These are phyloP conservation scores for Dichotomocladium elegans DNA, from an alignment of 371 early-diverging fungal genomes.

Conservation along the genomic window DNA sequence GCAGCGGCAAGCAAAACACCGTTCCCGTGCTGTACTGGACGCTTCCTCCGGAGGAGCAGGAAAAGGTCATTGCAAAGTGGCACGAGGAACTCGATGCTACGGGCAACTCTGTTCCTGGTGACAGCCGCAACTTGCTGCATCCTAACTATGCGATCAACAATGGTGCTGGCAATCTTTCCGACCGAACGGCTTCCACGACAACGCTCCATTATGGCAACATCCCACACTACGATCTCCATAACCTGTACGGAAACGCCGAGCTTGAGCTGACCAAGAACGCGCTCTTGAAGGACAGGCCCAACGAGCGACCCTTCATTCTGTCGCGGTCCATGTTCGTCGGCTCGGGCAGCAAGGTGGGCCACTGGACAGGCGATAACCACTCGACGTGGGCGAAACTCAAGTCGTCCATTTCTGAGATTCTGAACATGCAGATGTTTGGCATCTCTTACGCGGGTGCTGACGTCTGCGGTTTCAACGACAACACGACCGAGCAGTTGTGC, in stretches of 20 bases:
- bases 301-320: slow-evolving; percentile 65
- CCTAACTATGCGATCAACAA: slow-evolving; percentile 42
- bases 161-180: slow-evolving; percentile 39
- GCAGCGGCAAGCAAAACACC: slow-evolving; percentile 11
- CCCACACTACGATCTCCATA: slow-evolving; percentile 62
- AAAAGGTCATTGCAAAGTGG: slow-evolving; percentile 1
- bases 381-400: slow-evolving; percentile 51
- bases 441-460: slow-evolving; percentile 68
- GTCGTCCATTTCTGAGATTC: slow-evolving; percentile 53
- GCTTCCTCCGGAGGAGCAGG: slow-evolving; percentile 5
- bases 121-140: slow-evolving; percentile 26
- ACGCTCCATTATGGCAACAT: slow-evolving; percentile 54
- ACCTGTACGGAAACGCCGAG: slow-evolving; percentile 52
- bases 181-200: slow-evolving; percentile 54
- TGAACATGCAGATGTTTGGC: slow-evolving; percentile 67
- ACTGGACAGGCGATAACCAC: slow-evolving; percentile 49
- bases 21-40: slow-evolving; percentile 38
- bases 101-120: slow-evolving; percentile 10
- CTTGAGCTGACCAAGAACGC: slow-evolving; percentile 19
- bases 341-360: slow-evolving; percentile 1
- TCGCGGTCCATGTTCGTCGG: slow-evolving; percentile 68
- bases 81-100: slow-evolving; percentile 1
- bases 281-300: slow-evolving; percentile 26
- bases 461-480: slow-evolving; percentile 68
- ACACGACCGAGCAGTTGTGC: slow-evolving; percentile 55